Evolutionary conservation across 129 eudicot species (phyloP).

Genomic region (Saussurea involucrata): DNA sequence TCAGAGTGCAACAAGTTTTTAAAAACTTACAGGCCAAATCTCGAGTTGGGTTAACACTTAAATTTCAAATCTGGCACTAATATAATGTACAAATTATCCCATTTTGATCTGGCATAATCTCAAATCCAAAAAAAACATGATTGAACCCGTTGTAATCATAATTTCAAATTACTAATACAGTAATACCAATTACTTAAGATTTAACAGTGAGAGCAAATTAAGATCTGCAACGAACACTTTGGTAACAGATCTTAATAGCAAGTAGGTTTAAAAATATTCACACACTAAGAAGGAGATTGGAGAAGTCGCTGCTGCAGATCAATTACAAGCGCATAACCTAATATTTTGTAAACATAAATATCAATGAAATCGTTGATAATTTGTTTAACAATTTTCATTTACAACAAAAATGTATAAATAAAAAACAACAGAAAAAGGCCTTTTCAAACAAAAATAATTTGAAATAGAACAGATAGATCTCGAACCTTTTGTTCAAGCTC

Average conservation of each 20-base stretch:
- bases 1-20: background rate
- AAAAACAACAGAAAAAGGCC: background rate
- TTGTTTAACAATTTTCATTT: background rate
- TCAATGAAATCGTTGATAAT: background rate
- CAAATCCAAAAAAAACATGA: background rate
- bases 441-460: background rate
- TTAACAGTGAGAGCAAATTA: background rate
- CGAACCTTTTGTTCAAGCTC: constrained; percentile 77
- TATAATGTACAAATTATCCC: background rate
- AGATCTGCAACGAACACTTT: constrained; percentile 16
- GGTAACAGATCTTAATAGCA: constrained; percentile 14
- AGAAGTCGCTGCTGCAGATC: background rate
- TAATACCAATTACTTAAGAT: background rate
- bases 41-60: background rate
- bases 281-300: background rate
- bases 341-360: background rate
- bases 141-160: background rate
- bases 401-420: background rate
- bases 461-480: constrained; percentile 43
- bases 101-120: background rate
- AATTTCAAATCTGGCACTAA: constrained; percentile 3
- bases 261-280: background rate
- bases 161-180: background rate
- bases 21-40: background rate
- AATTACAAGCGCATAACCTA: background rate